These are phyloP conservation scores for Mychonastes homosphaera DNA, from an alignment of 139 green algal species.

Conservation along the genomic window DNA sequence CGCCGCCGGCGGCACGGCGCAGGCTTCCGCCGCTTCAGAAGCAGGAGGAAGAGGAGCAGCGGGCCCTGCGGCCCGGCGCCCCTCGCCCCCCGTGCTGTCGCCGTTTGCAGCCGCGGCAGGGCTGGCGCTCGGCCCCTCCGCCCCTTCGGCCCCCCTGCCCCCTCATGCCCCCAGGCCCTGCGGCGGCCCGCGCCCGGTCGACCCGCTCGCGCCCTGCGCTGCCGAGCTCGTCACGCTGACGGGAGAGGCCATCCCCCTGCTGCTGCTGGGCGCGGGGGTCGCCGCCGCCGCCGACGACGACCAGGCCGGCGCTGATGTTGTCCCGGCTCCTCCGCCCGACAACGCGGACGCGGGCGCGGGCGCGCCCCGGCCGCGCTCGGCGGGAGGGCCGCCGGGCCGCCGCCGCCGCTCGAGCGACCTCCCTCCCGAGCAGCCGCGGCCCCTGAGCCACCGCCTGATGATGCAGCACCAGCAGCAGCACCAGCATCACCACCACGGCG, in stretches of 20 bases:
- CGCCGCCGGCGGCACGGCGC: too few species aligned
- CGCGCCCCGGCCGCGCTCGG: not conserved
- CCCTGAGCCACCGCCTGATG: not conserved
- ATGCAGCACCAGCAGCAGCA: not conserved
- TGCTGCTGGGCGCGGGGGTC: too few species aligned
- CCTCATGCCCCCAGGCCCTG: too few species aligned
- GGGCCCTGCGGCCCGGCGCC: not conserved
- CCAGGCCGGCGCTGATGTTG: too few species aligned
- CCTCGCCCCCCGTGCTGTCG: not conserved
- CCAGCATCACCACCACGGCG: not conserved
- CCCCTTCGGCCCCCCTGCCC: too few species aligned
- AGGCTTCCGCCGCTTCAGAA: not conserved
- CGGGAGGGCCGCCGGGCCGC: not conserved
- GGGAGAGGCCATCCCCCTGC: too few species aligned
- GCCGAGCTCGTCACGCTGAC: too few species aligned
- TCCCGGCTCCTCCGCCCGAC: too few species aligned
- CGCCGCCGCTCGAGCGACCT: not conserved
- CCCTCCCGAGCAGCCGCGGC: not conserved
- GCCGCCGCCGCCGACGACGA: too few species aligned
- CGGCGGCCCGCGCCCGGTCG: too few species aligned
- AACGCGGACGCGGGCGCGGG: not conserved
- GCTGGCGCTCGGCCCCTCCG: too few species aligned
- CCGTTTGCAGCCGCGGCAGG: not conserved
- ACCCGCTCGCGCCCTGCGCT: too few species aligned
- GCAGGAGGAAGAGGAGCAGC: slow-evolving; percentile 3